A percentile compares a stretch with the other conserved stretches of the same genome.
Conservation (phyloP, 306 rosid genomes). For the Inga oerstediana region DNA sequence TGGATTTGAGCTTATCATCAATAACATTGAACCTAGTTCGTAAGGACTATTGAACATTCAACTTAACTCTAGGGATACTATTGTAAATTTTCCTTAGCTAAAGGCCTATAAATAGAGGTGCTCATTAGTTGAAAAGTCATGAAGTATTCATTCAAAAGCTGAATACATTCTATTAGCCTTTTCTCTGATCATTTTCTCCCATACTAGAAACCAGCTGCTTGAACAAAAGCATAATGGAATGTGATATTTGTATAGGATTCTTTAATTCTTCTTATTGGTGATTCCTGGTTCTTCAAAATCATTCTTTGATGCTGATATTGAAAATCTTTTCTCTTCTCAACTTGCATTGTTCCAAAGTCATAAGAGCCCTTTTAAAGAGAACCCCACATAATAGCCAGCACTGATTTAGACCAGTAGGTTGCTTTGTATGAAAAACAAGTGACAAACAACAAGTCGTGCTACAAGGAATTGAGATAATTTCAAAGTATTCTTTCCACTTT, state of each 20-base stretch:
- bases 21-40: not conserved
- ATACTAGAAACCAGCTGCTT: constrained; percentile 16
- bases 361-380: not conserved
- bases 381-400: not conserved
- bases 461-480: not conserved
- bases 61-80: not conserved
- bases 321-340: constrained; percentile 21
- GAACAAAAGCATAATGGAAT: constrained; percentile 18
- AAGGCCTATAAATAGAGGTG: not conserved
- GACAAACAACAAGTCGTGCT: not conserved
- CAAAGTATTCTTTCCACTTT: not conserved
- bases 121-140: not conserved
- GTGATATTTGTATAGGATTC: not conserved
- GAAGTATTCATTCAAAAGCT: not conserved
- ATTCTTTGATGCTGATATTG: constrained; percentile 18
- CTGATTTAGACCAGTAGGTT: not conserved
- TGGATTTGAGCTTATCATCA: not conserved
- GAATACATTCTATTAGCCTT: not conserved
- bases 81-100: not conserved
- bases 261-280: constrained; percentile 10
- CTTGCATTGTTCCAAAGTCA: constrained; percentile 16
- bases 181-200: not conserved
- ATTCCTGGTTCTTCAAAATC: constrained; percentile 12
- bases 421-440: not conserved
- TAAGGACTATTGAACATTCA: not conserved